Base-by-base conservation (phyloP, 192 early-diverging fungal genomes). In the Coemansia sp. region DNA sequence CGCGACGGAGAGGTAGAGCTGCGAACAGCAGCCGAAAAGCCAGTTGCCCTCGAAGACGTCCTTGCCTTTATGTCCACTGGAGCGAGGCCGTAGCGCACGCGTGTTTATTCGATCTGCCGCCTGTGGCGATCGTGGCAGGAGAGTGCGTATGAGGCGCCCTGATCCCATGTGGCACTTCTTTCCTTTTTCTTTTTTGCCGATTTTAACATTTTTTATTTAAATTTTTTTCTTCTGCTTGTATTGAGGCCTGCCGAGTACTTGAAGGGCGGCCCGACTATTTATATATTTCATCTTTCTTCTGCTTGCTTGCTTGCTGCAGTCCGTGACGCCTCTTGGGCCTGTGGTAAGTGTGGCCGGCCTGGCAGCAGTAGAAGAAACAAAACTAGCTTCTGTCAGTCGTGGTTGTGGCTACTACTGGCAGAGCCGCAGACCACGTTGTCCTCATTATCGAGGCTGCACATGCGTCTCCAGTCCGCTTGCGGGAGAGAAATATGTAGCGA, bases 41-140 rank as follows among this genome's bases (percentile, higher is more conserved):
- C 40, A 6, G 66, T 71, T 6, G 59, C 73, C 4, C 65, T 81
- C 4, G 79, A 81, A 46, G 79, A 81, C 25, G 51, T 81, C 11
- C 73, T 81, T n/a, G 65, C 73, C n/a, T 81, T 81, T 36, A 39
- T 65, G 54, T 81, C 79, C 2, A 60, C 73, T 0, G 79, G 79
- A 24, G 36, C 24, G 9, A 54, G 27, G 15, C 19, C 63, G 7
- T 76, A 66, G 46, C 22, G n/a, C n/a, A n/a, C n/a, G n/a, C n/a
- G n/a, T n/a, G n/a, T n/a, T n/a, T n/a, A n/a, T n/a, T n/a, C n/a
- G n/a, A n/a, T n/a, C n/a, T n/a, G n/a, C 51, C 27, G 2, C 25
- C 51, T 24, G n/a, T 32, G 17, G 29, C 29, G 27, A 27, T 32
- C 14, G 51, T 14, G 29, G 17, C 7, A 12, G 51, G 32, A 2